Evolutionary conservation across 352 stramenopile genomes (phyloP).

Genomic region (Pythium insidiosum): DNA sequence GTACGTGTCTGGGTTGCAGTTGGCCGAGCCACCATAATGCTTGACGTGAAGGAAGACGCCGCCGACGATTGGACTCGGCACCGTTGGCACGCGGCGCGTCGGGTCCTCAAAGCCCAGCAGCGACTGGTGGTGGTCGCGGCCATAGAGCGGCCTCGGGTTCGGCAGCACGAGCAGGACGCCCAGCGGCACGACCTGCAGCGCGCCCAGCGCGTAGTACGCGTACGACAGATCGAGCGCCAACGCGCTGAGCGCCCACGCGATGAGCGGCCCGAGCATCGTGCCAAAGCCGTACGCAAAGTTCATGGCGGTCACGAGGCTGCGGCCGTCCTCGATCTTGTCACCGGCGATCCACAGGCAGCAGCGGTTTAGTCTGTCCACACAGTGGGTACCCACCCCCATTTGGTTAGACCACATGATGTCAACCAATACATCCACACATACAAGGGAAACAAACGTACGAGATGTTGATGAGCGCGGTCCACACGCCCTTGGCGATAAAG

Average conservation of each 20-base stretch:
- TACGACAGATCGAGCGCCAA: conserved; percentile 40
- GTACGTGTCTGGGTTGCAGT: conserved; percentile 77
- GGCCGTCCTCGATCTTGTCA: conserved; percentile 55
- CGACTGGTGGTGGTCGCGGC: conserved; percentile 52
- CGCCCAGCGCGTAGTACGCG: conserved; percentile 49
- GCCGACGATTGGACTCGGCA: conserved; percentile 70
- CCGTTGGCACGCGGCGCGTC: conserved; percentile 61
- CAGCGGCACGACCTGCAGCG: conserved; percentile 31
- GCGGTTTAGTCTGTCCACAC: conserved; percentile 46
- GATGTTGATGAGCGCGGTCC: conserved; percentile 71
- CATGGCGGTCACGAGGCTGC: conserved; percentile 67
- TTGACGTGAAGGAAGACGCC: conserved; percentile 79
- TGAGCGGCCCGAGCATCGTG: conserved; percentile 39
- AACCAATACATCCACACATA: not conserved
- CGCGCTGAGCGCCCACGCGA: conserved; percentile 39
- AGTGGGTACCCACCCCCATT: too few species aligned
- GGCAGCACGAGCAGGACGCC: conserved; percentile 29
- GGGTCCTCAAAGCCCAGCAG: conserved; percentile 64
- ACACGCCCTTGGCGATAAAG: conserved; percentile 72
- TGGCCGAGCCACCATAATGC: conserved; percentile 58
- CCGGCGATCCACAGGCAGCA: conserved; percentile 63
- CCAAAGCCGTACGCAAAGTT: conserved; percentile 64
- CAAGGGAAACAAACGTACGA: conserved; percentile 25
- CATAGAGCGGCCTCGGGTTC: conserved; percentile 32
- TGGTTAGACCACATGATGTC: too few species aligned